A percentile compares a stretch with the other conserved stretches of the same genome.
These are phyloP conservation scores for Sparassis latifolia DNA, from an alignment of 1,284 basidiomycete species.

Conservation along the genomic window DNA sequence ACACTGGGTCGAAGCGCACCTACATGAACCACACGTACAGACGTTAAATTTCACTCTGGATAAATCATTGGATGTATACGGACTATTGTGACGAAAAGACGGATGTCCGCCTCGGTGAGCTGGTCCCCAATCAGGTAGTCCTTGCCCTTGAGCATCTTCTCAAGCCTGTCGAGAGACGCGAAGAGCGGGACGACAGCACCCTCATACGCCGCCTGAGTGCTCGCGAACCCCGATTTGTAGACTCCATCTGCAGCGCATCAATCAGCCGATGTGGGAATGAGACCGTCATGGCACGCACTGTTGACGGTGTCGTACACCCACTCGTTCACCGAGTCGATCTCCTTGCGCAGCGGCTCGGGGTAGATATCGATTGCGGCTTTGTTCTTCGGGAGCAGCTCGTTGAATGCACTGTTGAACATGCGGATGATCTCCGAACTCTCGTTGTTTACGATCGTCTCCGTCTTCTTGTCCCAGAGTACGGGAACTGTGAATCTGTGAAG, in stretches of 20 bases:
- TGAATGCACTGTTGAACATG: slow-evolving; percentile 83
- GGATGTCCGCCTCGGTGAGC: slow-evolving; percentile 89
- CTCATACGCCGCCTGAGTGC: slow-evolving; percentile 78
- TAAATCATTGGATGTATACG: slow-evolving; percentile 22
- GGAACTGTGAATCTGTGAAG: slow-evolving; percentile 69
- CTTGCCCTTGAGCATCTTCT: slow-evolving; percentile 71
- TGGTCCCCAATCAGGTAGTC: slow-evolving; percentile 78
- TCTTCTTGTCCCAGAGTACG: slow-evolving; percentile 93
- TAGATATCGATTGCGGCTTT: slow-evolving; percentile 39
- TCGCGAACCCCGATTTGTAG: slow-evolving; percentile 90
- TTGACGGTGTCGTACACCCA: slow-evolving; percentile 86
- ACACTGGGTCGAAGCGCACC: slow-evolving; percentile 77
- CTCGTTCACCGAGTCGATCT: slow-evolving; percentile 85
- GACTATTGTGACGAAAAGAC: slow-evolving; percentile 88
- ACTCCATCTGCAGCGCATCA: slow-evolving; percentile 54
- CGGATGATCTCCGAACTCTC: slow-evolving; percentile 93
- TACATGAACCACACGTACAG: slow-evolving; percentile 12
- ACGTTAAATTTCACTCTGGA: too few species aligned
- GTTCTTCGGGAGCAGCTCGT: slow-evolving; percentile 60
- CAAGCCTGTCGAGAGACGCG: slow-evolving; percentile 73
- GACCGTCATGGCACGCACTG: slow-evolving; percentile 40
- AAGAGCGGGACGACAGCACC: slow-evolving; percentile 70
- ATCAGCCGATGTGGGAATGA: too few species aligned
- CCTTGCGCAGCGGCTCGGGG: slow-evolving; percentile 22
- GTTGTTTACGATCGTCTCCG: slow-evolving; percentile 89